Percentiles rank a stretch among this genome's conserved stretches.
These are phyloP conservation scores for Pythium folliculosum DNA, from an alignment of 352 stramenopile species.

Conservation along the genomic window DNA sequence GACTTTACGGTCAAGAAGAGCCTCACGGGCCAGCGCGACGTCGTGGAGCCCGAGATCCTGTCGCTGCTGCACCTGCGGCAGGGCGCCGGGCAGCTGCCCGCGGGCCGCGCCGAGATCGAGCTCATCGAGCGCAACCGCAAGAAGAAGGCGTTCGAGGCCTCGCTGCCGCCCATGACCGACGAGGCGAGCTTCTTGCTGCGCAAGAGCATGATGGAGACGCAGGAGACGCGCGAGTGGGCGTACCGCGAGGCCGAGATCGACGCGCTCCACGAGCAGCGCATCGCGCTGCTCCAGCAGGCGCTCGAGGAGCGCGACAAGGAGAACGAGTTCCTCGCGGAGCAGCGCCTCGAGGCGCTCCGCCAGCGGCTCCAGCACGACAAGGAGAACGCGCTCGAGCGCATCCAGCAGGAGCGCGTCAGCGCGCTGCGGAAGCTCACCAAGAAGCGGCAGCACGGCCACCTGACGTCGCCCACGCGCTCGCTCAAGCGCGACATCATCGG, in stretches of 20 bases:
- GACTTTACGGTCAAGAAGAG: conserved; percentile 86
- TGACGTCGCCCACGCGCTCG: conserved; percentile 36
- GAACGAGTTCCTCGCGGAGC: conserved; percentile 90
- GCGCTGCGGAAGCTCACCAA: conserved; percentile 92
- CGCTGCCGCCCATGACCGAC: conserved; percentile 93
- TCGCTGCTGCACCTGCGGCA: conserved; percentile 74
- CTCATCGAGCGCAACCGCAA: conserved; percentile 89
- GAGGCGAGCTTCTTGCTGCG: conserved; percentile 90
- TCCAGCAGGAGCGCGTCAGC: conserved; percentile 87
- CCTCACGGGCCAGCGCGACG: conserved; percentile 30
- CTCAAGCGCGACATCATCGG: conserved; percentile 85
- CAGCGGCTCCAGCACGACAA: conserved; percentile 78
- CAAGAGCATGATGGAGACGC: conserved; percentile 92
- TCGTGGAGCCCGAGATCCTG: conserved; percentile 80
- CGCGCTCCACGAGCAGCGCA: conserved; percentile 71
- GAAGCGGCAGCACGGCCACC: conserved; percentile 62
- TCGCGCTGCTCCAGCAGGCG: conserved; percentile 78
- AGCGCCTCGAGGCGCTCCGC: conserved; percentile 88
- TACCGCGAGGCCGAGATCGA: conserved; percentile 91
- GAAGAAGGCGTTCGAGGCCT: conserved; percentile 84
- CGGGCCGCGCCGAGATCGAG: conserved; percentile 83
- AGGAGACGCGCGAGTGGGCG: conserved; percentile 90
- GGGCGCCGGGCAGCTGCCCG: conserved; percentile 69
- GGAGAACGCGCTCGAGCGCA: conserved; percentile 70
- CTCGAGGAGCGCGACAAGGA: conserved; percentile 88